Evolutionary conservation across 2,329 filamentous ascomycete species (phyloP).

Genomic region (Monilinia laxa): DNA sequence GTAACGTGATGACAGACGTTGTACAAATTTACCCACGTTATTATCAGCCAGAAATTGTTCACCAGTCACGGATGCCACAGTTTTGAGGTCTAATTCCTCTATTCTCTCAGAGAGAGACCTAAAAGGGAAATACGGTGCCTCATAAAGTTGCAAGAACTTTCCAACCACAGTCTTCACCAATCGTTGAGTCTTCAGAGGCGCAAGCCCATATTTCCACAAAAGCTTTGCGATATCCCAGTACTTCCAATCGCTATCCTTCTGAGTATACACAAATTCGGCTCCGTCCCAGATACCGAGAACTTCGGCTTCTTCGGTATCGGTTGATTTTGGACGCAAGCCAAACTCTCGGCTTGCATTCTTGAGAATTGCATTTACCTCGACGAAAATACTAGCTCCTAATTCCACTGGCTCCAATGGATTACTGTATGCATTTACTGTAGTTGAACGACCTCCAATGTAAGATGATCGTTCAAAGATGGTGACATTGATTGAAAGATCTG

Average conservation of each 20-base stretch:
- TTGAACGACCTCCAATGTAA: conserved; percentile 81
- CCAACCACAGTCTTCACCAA: conserved; percentile 70
- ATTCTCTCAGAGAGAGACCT: conserved; percentile 68
- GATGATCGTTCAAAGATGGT: conserved; percentile 81
- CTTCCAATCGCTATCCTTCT: conserved; percentile 56
- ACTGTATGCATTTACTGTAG: conserved; percentile 76
- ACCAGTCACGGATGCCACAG: conserved; percentile 69
- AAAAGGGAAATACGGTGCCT: conserved; percentile 82
- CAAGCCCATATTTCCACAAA: conserved; percentile 80
- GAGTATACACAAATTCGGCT: conserved; percentile 65
- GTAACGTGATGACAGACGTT: not conserved
- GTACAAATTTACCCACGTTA: conserved; percentile 44
- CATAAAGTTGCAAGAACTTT: conserved; percentile 77
- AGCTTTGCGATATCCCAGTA: conserved; percentile 83
- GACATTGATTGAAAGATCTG: conserved; percentile 65
- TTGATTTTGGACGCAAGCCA: conserved; percentile 57
- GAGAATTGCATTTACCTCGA: conserved; percentile 79
- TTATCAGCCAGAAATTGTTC: conserved; percentile 68
- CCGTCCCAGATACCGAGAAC: conserved; percentile 85
- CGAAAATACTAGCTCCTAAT: conserved; percentile 89
- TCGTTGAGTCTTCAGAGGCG: conserved; percentile 70
- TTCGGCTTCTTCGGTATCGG: conserved; percentile 45
- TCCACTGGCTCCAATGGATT: conserved; percentile 71
- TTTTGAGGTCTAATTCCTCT: conserved; percentile 64
- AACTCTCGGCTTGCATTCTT: conserved; percentile 70